Conservation (phyloP, 495 filamentous ascomycete species). For the Hypoxylon subgilvum region DNA sequence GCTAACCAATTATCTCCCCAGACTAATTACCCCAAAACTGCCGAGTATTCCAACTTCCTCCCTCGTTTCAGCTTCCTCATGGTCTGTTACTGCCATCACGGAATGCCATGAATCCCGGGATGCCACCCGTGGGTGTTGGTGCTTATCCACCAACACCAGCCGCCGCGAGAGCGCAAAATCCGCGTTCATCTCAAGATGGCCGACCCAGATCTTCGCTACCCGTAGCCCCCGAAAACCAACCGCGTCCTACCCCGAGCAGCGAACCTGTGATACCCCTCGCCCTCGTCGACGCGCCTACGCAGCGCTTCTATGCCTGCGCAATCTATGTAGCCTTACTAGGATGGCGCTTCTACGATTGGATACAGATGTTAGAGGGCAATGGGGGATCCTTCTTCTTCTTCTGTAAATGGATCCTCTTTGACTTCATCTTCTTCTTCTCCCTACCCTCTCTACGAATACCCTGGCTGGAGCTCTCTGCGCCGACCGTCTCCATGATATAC, state of each 20-base stretch:
- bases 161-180: slow-evolving; percentile 31
- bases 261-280: slow-evolving; percentile 74
- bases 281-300: slow-evolving; percentile 83
- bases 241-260: slow-evolving; percentile 35
- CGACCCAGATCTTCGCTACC: slow-evolving; percentile 36
- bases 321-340: slow-evolving; percentile 73
- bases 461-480: slow-evolving; percentile 88
- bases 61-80: slow-evolving; percentile 10
- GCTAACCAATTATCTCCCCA: neutral
- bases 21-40: too few relatives aligned
- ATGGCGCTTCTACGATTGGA: slow-evolving; percentile 87
- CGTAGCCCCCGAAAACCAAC: slow-evolving; percentile 44
- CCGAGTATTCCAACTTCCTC: neutral
- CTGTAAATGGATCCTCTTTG: slow-evolving; percentile 88
- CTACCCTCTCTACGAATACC: slow-evolving; percentile 86
- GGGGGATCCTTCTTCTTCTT: slow-evolving; percentile 83
- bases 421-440: slow-evolving; percentile 81
- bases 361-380: slow-evolving; percentile 72
- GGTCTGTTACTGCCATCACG: slow-evolving; percentile 39
- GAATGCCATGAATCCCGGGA: slow-evolving; percentile 56
- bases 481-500: slow-evolving; percentile 69
- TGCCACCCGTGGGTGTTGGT: slow-evolving; percentile 46
- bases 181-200: slow-evolving; percentile 26
- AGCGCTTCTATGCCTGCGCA: slow-evolving; percentile 82
- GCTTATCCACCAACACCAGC: slow-evolving; percentile 52